Percentiles rank a stretch among this genome's conserved stretches.
Conservation (phyloP, 225 moss, liverwort and hornwort species). For the Anthoceros angustus region DNA sequence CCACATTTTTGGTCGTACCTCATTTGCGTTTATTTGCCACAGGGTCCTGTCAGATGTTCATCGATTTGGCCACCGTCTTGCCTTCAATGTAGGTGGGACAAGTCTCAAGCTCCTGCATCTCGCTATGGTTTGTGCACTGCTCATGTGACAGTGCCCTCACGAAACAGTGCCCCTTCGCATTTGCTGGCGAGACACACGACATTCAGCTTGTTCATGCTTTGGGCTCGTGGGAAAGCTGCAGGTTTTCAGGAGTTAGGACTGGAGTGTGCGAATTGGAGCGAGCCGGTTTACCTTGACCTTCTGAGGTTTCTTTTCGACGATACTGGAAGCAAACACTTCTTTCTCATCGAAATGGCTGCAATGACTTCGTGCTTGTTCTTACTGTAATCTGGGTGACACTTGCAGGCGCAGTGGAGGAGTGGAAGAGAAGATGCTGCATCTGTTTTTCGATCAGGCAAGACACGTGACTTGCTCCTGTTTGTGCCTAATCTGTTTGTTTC, state of each 20-base stretch:
- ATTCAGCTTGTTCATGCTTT: neutral
- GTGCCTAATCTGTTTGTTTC: neutral
- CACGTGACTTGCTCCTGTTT: conserved; percentile 4
- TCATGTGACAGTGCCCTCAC: neutral
- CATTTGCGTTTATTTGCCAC: conserved; percentile 5
- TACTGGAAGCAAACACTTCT: conserved; percentile 2
- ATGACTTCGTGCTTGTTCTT: conserved; percentile 6
- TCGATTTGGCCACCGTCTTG: conserved; percentile 68
- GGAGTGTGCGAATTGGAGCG: conserved; percentile 94
- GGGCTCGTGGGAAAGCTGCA: conserved; percentile 23
- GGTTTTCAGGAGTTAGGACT: conserved; percentile 86
- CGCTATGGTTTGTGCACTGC: neutral
- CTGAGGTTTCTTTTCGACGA: conserved; percentile 47
- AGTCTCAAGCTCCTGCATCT: neutral
- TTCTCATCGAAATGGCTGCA: conserved; percentile 5
- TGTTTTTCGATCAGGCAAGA: conserved; percentile 54
- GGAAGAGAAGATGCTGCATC: conserved; percentile 67
- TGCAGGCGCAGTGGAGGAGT: conserved; percentile 71
- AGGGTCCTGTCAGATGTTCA: conserved; percentile 89
- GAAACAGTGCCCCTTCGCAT: neutral
- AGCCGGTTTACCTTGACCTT: conserved; percentile 67
- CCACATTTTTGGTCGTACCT: neutral
- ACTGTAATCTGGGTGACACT: conserved; percentile 7
- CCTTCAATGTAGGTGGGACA: conserved; percentile 63
- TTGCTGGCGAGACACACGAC: neutral